Conservation (phyloP, 805 yeast species). For the Saturnispora sanitii region DNA sequence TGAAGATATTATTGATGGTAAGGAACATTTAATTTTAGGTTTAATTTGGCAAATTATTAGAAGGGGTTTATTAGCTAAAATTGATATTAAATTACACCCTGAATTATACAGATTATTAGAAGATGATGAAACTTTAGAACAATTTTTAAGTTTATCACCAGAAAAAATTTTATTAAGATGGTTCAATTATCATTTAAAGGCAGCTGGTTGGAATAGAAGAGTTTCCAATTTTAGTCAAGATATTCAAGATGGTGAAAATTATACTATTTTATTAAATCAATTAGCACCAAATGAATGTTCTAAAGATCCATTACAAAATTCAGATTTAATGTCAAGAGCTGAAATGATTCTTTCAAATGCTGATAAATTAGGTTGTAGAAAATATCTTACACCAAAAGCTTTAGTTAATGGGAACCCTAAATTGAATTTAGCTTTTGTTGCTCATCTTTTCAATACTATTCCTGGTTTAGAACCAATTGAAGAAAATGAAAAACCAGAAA, state of each 20-base stretch:
- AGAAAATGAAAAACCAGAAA: slow-evolving; percentile 83
- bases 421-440: slow-evolving; percentile 93
- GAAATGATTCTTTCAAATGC: slow-evolving; percentile 81
- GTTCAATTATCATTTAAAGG: slow-evolving; percentile 93
- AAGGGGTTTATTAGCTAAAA: slow-evolving; percentile 88
- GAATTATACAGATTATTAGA: slow-evolving; percentile 90
- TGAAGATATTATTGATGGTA: slow-evolving; percentile 88
- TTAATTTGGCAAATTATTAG: slow-evolving; percentile 96
- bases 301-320: slow-evolving; percentile 67
- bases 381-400: slow-evolving; percentile 88
- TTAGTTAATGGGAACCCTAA: slow-evolving; percentile 94
- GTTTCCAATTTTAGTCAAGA: slow-evolving; percentile 82
- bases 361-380: slow-evolving; percentile 84
- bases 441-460: slow-evolving; percentile 90
- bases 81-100: slow-evolving; percentile 93
- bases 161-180: slow-evolving; percentile 94
- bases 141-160: slow-evolving; percentile 92
- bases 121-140: slow-evolving; percentile 95
- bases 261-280: slow-evolving; percentile 82
- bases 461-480: slow-evolving; percentile 96
- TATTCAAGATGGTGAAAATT: slow-evolving; percentile 90
- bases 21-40: slow-evolving; percentile 84
- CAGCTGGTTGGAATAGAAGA: slow-evolving; percentile 81
- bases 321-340: slow-evolving; percentile 70
- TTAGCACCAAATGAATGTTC: slow-evolving; percentile 79